Evolutionary conservation across 495 filamentous ascomycete genomes (phyloP).

Genomic region (Xylaria grammica): DNA sequence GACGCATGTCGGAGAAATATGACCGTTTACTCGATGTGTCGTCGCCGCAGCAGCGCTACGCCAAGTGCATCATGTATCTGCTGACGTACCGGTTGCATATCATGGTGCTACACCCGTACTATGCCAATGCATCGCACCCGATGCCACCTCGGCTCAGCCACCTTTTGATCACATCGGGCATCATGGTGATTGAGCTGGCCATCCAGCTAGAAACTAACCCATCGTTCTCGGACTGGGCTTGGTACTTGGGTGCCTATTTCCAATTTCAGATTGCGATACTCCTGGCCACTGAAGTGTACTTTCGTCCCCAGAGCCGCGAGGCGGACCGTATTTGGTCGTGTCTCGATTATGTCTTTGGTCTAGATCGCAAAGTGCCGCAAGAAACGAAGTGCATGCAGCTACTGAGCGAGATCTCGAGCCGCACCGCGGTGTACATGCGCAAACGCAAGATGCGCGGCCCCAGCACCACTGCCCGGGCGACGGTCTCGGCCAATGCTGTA

Average conservation of each 20-base stretch:
- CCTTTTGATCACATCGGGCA: slow-evolving; percentile 57
- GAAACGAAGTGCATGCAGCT: slow-evolving; percentile 47
- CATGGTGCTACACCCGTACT: slow-evolving; percentile 69
- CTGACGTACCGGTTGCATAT: slow-evolving; percentile 66
- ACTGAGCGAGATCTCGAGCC: slow-evolving; percentile 46
- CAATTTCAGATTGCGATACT: slow-evolving; percentile 61
- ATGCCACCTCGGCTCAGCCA: slow-evolving; percentile 52
- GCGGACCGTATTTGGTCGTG: slow-evolving; percentile 70
- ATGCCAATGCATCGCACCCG: slow-evolving; percentile 58
- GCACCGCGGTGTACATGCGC: slow-evolving; percentile 46
- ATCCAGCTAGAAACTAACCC: slow-evolving; percentile 63
- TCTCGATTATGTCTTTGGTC: slow-evolving; percentile 71
- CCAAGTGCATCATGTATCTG: slow-evolving; percentile 64
- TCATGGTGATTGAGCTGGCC: slow-evolving; percentile 62
- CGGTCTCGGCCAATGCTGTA: slow-evolving; percentile 45
- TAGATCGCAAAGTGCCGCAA: slow-evolving; percentile 53
- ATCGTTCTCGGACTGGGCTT: slow-evolving; percentile 57
- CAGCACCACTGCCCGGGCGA: slow-evolving; percentile 39
- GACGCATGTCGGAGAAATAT: slow-evolving; percentile 64
- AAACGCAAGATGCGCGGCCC: slow-evolving; percentile 55
- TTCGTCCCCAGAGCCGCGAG: slow-evolving; percentile 58
- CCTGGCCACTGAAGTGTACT: slow-evolving; percentile 60
- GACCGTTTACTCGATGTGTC: slow-evolving; percentile 60
- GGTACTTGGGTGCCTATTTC: slow-evolving; percentile 62
- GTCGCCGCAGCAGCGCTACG: slow-evolving; percentile 63